Base-by-base conservation (phyloP, 352 stramenopile species). In the Globisporangium abappressorium region DNA sequence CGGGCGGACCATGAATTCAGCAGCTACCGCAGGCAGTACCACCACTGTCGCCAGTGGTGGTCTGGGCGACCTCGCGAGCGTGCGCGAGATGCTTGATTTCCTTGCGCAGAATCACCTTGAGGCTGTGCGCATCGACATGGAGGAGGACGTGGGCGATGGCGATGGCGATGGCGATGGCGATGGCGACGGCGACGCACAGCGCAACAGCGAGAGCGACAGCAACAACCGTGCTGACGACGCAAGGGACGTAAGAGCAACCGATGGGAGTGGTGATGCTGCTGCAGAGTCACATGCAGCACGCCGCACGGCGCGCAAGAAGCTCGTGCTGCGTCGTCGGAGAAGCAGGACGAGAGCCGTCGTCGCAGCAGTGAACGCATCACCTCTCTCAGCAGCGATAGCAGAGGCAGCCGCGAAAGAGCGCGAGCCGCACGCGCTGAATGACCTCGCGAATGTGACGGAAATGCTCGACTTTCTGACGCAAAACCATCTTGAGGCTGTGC, bases 71-170 rank as follows among this genome's bases (percentile, higher is more conserved):
- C 33, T 66, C 33, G 62, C 33, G 22, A 54, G 9, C 49, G 62
- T 66, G 33, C n/a, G 30, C 7, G 62, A 66, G 62, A 26, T 66
- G 62, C 62, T 66, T 34, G 49, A 66, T 49, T 66, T 66, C 30
- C 62, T 66, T 15, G 47, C n/a, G 49, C 49, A 60, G n/a, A 51
- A 60, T 15, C 62, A 22, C 49, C 30, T 65, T 15, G 60, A 65
- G 24, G 46, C 28, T 5, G 60, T 65, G 12, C 60, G 20, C 28
- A 55, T 65, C 43, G 60, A 65, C 18, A 22, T 58, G 12, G 62
- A 66, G 33, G 43, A 65, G 14, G 14, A n/a, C 15, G 43, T 22
- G 6, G 18, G 15, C 18, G 18, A 22, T 20, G 41, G n/a, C n/a
- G n/a, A n/a, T n/a, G n/a, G n/a, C n/a, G n/a, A n/a, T n/a, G 18